Evolutionary conservation across 1,284 basidiomycete genomes (phyloP).

Genomic region (Trichosporon ovoides): DNA sequence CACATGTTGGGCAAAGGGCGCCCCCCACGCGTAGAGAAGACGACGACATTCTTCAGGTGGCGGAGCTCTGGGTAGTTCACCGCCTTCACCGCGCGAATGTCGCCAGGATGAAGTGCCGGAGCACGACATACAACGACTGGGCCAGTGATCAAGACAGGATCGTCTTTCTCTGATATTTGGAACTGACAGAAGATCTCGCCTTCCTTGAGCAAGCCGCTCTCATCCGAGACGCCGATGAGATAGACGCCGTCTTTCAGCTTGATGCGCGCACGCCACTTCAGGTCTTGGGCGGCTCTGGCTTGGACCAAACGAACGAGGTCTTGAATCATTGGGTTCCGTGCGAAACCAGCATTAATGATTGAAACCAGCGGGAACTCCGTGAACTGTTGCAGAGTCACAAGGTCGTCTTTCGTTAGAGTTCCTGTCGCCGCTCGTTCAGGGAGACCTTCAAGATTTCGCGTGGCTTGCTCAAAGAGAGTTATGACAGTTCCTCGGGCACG

Average conservation of each 20-base stretch:
- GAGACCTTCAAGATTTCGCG: slow-evolving; percentile 33
- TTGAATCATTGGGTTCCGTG: slow-evolving; percentile 38
- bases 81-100: slow-evolving; percentile 40
- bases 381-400: slow-evolving; percentile 22
- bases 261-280: slow-evolving; percentile 48
- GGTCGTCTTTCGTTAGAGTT: slow-evolving; percentile 25
- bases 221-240: slow-evolving; percentile 47
- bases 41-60: slow-evolving; percentile 46
- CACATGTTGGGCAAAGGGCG: slow-evolving; percentile 46
- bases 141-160: slow-evolving; percentile 30
- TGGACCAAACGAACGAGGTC: slow-evolving; percentile 43
- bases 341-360: slow-evolving; percentile 39
- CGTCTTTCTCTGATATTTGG: slow-evolving; percentile 30
- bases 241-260: slow-evolving; percentile 40
- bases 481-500: slow-evolving; percentile 33
- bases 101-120: slow-evolving; percentile 44
- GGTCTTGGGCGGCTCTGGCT: slow-evolving; percentile 40
- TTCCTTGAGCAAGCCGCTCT: slow-evolving; percentile 37
- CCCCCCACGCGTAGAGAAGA: slow-evolving; percentile 42
- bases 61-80: slow-evolving; percentile 40
- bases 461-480: slow-evolving; percentile 34
- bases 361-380: slow-evolving; percentile 41
- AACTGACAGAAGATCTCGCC: slow-evolving; percentile 48
- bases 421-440: slow-evolving; percentile 23
- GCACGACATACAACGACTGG: slow-evolving; percentile 45